phyloP scores from a whole-genome alignment of 2,329 filamentous ascomycete species.

The Parascedosporium putredinis region DNA sequence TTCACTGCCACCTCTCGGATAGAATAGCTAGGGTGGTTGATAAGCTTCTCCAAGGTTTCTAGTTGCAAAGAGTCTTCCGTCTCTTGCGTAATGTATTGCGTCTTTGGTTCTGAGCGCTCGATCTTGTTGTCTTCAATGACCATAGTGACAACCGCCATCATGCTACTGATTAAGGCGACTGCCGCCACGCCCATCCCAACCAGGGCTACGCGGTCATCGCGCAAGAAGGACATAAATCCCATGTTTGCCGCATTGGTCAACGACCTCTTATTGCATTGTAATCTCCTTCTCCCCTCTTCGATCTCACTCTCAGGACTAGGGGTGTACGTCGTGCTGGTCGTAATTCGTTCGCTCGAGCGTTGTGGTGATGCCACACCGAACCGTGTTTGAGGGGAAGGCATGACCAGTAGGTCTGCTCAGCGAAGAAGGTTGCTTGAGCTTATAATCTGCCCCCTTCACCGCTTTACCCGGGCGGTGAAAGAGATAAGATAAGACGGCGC shows the following conservation, averaged over 20 bases:
- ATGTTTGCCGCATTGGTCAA: slow-evolving; percentile 1
- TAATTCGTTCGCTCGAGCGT: no score
- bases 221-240: slow-evolving; percentile 17
- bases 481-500: slow-evolving; percentile 17
- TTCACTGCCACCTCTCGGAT: slow-evolving; percentile 59
- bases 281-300: no score
- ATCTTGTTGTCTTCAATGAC: slow-evolving; percentile 58
- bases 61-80: slow-evolving; percentile 62
- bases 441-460: neutral
- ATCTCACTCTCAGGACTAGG: neutral
- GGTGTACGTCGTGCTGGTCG: neutral
- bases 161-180: slow-evolving; percentile 44
- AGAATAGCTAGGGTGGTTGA: slow-evolving; percentile 61
- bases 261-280: neutral
- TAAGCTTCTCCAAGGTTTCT: slow-evolving; percentile 55
- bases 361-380: no score
- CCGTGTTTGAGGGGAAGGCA: slow-evolving; percentile 7
- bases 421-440: neutral
- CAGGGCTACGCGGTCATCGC: slow-evolving; percentile 44
- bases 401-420: no score
- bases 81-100: slow-evolving; percentile 64
- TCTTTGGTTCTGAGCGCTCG: slow-evolving; percentile 51
- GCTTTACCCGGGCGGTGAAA: neutral
- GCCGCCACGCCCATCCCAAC: slow-evolving; percentile 46
- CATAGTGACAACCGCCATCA: slow-evolving; percentile 47